phyloP scores from a whole-genome alignment of 768 basidiomycete species.

The Phaeolepiota aurea region DNA sequence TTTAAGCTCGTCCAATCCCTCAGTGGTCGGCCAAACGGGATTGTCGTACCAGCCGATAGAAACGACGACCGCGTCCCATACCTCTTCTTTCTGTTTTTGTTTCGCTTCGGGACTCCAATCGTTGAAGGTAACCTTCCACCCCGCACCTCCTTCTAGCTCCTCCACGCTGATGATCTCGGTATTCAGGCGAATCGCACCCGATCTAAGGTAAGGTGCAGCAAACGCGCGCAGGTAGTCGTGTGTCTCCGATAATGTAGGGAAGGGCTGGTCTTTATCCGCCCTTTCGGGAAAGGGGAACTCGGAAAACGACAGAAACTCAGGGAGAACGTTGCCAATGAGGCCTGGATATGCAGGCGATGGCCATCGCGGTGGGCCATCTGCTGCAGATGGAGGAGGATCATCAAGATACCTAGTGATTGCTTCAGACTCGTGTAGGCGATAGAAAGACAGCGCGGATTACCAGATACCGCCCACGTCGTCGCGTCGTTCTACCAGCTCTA shows the following conservation, averaged over 20 bases:
- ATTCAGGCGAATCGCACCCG: slow-evolving; percentile 28
- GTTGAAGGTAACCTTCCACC: slow-evolving; percentile 31
- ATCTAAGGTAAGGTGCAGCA: slow-evolving; percentile 19
- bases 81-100: slow-evolving; percentile 20
- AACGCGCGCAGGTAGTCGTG: slow-evolving; percentile 26
- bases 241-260: slow-evolving; percentile 30
- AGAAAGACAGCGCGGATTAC: slow-evolving; percentile 18
- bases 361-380: slow-evolving; percentile 24
- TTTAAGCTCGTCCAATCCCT: slow-evolving; percentile 30
- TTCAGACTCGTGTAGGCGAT: too few relatives aligned
- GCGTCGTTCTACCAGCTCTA: slow-evolving; percentile 37
- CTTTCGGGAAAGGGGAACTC: slow-evolving; percentile 24
- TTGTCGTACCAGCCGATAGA: slow-evolving; percentile 38
- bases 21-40: slow-evolving; percentile 32
- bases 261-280: slow-evolving; percentile 23
- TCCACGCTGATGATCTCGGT: slow-evolving; percentile 30
- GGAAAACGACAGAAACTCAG: slow-evolving; percentile 33
- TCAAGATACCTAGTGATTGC: slow-evolving; percentile 22
- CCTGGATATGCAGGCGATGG: slow-evolving; percentile 38
- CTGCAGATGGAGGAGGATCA: slow-evolving; percentile 6
- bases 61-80: slow-evolving; percentile 43
- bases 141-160: slow-evolving; percentile 19
- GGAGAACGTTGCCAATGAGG: slow-evolving; percentile 42
- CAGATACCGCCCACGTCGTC: slow-evolving; percentile 45
- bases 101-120: slow-evolving; percentile 21